Evolutionary conservation across 345 rosid species (phyloP), one percentile per base, ranked within the genome.

Genomic region (Brassica juncea): DNA sequence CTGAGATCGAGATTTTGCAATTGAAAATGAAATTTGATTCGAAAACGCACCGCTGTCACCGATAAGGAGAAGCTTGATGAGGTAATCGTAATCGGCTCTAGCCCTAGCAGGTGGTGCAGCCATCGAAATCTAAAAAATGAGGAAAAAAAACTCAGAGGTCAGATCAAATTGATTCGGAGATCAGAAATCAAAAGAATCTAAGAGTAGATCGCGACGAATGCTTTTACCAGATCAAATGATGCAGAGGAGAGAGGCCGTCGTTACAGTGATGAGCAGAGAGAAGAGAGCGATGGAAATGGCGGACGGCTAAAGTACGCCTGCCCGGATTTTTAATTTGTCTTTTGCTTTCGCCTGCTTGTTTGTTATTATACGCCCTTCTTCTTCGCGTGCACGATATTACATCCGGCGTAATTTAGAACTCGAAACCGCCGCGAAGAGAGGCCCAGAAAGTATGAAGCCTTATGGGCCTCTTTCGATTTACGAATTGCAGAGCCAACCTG

Each of bases 41-140:
- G 31, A 52, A 66, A 37, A 82, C 86, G 21, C 73, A 88, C 94
- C 92, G 76, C 94, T 90, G 27, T 90, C 94, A 73, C 92, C 92
- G 83, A 90, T 90, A 73, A 88, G 77, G 27, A 90, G 89, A 57
- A 90, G 92, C 84, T 90, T 90, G 39, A 87, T 84, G 81, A 88
- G 94, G 67, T 83, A 90, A 80, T 90, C 94, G 72, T 90, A 89
- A 85, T 88, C 94, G 39, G 94, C 92, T 66, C 94, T 86, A 74
- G 92, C 91, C 76, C 94, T 85, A 66, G 91, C 86, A 68, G 94
- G 94, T 76, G 94, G 94, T 81, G 92, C 92, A 75, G 86, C 86
- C 89, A 88, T 87, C 11, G 21, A 80, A 67, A 80, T 54, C 60
- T 54, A 16, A 54, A 54, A 54, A 6, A 16, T 1, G 9, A 54